These are phyloP conservation scores for Phalaenopsis hybrid DNA, from an alignment of 116 monocot species.

Conservation along the genomic window DNA sequence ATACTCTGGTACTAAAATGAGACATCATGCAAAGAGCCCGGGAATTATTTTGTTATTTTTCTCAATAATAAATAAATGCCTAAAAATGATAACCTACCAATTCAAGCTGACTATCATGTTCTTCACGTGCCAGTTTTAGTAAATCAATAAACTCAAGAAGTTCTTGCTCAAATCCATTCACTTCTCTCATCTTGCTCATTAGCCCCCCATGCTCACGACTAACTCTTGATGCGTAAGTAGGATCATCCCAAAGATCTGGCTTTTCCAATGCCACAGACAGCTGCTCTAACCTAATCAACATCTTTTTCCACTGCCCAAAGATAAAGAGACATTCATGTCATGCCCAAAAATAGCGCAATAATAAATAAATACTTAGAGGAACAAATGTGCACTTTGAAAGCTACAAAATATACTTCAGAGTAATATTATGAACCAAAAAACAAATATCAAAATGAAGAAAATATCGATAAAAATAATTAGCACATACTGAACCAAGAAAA, in stretches of 20 bases:
- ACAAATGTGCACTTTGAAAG: not conserved
- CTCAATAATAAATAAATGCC: slow-evolving; percentile 14
- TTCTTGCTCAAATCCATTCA: slow-evolving; percentile 68
- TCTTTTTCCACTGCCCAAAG: slow-evolving; percentile 74
- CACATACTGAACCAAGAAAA: not conserved
- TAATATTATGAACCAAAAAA: slow-evolving; percentile 2
- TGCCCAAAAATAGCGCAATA: not conserved
- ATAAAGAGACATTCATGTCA: slow-evolving; percentile 7
- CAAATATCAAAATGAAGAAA: not conserved
- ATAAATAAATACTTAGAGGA: not conserved
- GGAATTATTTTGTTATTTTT: not conserved
- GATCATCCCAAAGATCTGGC: slow-evolving; percentile 85
- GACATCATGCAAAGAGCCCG: too few species aligned
- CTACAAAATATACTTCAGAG: not conserved
- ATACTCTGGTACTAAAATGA: too few species aligned
- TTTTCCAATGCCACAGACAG: slow-evolving; percentile 53
- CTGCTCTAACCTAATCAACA: slow-evolving; percentile 48
- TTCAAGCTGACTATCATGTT: slow-evolving; percentile 74
- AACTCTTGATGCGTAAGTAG: slow-evolving; percentile 68
- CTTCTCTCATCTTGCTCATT: slow-evolving; percentile 79
- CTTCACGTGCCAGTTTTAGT: slow-evolving; percentile 90
- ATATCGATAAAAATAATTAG: not conserved
- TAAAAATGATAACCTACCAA: slow-evolving; percentile 44
- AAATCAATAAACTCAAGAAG: slow-evolving; percentile 92
- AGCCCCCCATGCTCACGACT: slow-evolving; percentile 87